phyloP scores from a whole-genome alignment of 2,329 filamentous ascomycete genomes.

The Curvularia spicifera region DNA sequence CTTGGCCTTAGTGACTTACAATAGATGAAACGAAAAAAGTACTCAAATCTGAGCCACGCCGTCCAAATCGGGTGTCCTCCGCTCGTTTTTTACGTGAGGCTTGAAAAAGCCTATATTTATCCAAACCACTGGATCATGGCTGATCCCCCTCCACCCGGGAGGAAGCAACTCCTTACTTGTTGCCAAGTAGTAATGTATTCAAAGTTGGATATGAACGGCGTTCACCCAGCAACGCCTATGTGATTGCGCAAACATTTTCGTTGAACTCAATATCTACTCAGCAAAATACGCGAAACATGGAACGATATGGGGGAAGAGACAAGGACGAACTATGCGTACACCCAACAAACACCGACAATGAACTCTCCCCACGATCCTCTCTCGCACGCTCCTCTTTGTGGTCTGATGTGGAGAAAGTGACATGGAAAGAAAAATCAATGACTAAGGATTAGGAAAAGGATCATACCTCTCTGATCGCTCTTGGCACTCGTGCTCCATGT shows the following conservation, averaged over 20 bases:
- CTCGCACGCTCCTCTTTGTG: not conserved
- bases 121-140: not conserved
- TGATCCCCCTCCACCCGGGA: conserved; percentile 2
- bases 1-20: not conserved
- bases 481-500: not conserved
- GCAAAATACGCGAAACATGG: not conserved
- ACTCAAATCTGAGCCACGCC: not conserved
- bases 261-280: not conserved
- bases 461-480: not conserved
- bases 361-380: not conserved
- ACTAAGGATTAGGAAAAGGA: not conserved
- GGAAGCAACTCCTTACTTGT: not conserved
- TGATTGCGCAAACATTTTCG: not conserved
- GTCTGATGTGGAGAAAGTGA: not conserved
- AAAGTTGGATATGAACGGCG: not conserved
- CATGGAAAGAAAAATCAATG: not conserved
- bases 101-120: not conserved
- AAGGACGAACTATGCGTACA: not conserved
- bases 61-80: not conserved
- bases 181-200: not conserved
- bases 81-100: not conserved
- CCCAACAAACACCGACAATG: not conserved
- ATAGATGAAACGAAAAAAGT: conserved; percentile 6
- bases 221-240: not conserved
- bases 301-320: not conserved